Evolutionary conservation across 1,139 yeast genomes (phyloP).

Genomic region (Kluyveromyces sp.): DNA sequence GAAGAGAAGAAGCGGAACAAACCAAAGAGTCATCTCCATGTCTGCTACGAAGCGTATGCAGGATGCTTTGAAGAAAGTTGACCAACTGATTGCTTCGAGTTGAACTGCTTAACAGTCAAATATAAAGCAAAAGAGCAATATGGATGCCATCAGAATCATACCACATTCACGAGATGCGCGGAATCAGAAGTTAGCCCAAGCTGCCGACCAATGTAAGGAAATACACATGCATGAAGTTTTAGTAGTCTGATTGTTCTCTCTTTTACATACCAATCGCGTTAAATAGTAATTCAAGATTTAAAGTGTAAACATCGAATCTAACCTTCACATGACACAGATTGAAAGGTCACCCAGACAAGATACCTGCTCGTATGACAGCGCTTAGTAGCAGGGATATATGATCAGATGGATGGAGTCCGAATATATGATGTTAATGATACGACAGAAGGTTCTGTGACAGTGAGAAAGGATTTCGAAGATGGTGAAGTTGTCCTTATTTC

Average conservation of each 20-base stretch:
- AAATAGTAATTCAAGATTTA: no score
- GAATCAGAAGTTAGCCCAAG: no score
- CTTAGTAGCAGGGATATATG: neutral
- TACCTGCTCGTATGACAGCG: no score
- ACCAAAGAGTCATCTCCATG: slow-evolving; percentile 15
- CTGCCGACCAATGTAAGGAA: no score
- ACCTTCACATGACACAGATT: neutral
- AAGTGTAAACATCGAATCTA: neutral
- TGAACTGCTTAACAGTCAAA: no score
- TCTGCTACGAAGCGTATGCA: slow-evolving; percentile 22
- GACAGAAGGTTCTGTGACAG: neutral
- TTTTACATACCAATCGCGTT: neutral
- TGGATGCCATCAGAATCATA: no score
- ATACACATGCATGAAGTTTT: neutral
- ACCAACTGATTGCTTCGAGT: slow-evolving; percentile 4
- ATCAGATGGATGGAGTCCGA: slow-evolving; percentile 8
- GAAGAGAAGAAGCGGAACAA: slow-evolving; percentile 17
- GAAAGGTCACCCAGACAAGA: no score
- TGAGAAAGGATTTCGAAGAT: neutral
- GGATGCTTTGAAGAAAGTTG: slow-evolving; percentile 22
- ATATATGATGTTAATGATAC: slow-evolving; percentile 8
- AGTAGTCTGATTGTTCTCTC: neutral
- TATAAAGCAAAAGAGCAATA: no score
- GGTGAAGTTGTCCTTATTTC: slow-evolving; percentile 12
- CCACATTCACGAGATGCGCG: no score